Base-by-base conservation (phyloP, 306 rosid genomes). In the Begonia fuchsioides region DNA sequence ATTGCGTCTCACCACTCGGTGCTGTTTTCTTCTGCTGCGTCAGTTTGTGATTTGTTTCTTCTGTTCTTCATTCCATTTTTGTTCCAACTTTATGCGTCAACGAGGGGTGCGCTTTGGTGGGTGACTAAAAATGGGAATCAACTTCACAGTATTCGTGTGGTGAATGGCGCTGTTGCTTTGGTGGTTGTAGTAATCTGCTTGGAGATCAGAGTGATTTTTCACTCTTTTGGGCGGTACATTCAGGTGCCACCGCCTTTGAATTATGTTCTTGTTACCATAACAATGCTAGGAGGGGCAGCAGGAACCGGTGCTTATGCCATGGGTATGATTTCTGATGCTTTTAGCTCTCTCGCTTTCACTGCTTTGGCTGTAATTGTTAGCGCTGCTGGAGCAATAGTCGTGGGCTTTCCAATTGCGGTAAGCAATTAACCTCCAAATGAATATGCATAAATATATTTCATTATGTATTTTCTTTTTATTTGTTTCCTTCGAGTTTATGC, bases 81-180 rank as follows among this genome's bases (percentile, higher is more conserved):
- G 40, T 92, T 92, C 59, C 96, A 64, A 65, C 93, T 92, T 8
- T 86, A 77, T 5, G 81, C 93, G 5, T 92, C 98, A 12, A 82
- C 98, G 16, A 53, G 93, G 54, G 96, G 87, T 6, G 94, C 94
- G 0, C 82, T 92, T 8, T 92, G 94, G 93, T 92, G 98, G 98
- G 57, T 92, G 54, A 67, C 94, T 0, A 70, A 54, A 57, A 69
- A 68, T 60, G 62, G 72, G 17, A 56, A 57, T 49, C 95, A 90
- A 55, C 61, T 85, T 19, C 83, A 68, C 8, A 71, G 79, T 15
- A 85, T 92, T 55, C 82, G 90, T 1, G 66, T 85, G 2, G 70
- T 72, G 17, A 92, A 92, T 43, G 98, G 96, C 10, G 76, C 93
- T 0, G 60, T 85, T 43, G 96, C 94, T 0, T 51, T 85, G 65